These are phyloP conservation scores for Sambucus nigra DNA, from an alignment of 129 eudicot species.

Conservation along the genomic window DNA sequence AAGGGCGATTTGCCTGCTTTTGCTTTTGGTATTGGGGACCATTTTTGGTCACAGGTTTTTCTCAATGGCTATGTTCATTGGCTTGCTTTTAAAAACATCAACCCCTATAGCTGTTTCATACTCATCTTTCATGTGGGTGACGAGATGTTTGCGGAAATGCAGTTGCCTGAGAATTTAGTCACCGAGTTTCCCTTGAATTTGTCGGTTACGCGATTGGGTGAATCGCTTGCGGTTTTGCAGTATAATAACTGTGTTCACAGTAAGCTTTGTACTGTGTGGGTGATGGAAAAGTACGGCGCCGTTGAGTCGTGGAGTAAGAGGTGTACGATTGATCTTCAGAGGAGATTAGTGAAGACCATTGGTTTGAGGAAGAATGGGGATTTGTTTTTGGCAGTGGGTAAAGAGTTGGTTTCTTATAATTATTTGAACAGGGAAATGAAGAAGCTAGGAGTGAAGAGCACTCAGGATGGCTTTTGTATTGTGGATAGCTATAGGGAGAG, in stretches of 20 bases:
- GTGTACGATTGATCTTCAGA: too few species aligned
- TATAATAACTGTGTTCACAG: not conserved
- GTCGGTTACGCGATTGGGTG: not conserved
- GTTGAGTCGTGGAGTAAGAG: too few species aligned
- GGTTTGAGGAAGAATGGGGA: too few species aligned
- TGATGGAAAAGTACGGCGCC: not conserved
- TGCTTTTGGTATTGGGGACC: not conserved
- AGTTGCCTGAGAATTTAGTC: not conserved
- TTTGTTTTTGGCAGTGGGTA: too few species aligned
- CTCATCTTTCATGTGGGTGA: not conserved
- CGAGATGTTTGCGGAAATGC: not conserved
- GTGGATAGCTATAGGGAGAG: too few species aligned
- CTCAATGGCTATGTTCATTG: constrained; percentile 6
- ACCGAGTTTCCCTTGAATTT: not conserved
- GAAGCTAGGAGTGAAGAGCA: too few species aligned
- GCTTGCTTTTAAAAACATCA: not conserved
- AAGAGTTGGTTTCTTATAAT: too few species aligned
- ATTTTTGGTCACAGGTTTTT: not conserved
- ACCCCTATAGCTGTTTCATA: not conserved
- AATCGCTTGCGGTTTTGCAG: not conserved
- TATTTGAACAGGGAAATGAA: too few species aligned
- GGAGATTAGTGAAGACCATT: too few species aligned
- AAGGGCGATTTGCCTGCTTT: not conserved
- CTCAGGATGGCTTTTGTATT: too few species aligned
- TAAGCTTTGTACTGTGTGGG: not conserved